Base-by-base conservation (phyloP, 2,329 filamentous ascomycete species). In the Harringtonia lauricola region DNA sequence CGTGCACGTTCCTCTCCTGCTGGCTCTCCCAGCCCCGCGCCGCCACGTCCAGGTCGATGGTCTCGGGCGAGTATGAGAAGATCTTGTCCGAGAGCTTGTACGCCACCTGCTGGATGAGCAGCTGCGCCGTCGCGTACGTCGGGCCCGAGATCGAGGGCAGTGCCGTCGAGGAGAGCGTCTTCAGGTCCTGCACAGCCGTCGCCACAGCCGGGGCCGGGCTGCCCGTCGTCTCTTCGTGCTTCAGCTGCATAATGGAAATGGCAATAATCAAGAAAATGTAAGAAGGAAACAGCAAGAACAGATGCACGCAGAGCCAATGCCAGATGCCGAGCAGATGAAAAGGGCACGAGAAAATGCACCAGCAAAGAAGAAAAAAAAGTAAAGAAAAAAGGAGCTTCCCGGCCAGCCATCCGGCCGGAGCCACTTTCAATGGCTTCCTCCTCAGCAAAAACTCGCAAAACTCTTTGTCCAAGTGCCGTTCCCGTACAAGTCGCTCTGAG, bases 81-180 rank as follows among this genome's bases (percentile, higher is more conserved):
- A 96, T 81, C 72, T 94, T 95, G 71, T 96, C 89, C 45, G 90
- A 96, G 49, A 98, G 74, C 51, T 86, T 78, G 67, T 95, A 98
- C 48, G 90, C 87, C 51, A 96, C 83, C 66, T 98, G 92, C 69
- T 98, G 92, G 51, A 96, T 83, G 44, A 98, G 77, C 19, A 87
- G 80, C 67, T 98, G 92, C 26, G 88, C 86, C 34, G 90, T 96
- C 49, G 90, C 76, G 65, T 98, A 98, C 44, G 86, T 92, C 52
- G 90, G 86, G 15, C 90, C 92, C 48, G 76, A 81, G 62, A 96
- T 85, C 55, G 73, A 68, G 29, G 71, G 62, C 47, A 79, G 61
- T 21, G 71, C 49, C 36, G 79, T 68, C 42, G 63, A 61, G 35
- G 74, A 74, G 52, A 65, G 47, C 52, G 62, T 64, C 50, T 58